Base-by-base conservation (phyloP, 768 basidiomycete genomes). In the Mycena indigotica region DNA sequence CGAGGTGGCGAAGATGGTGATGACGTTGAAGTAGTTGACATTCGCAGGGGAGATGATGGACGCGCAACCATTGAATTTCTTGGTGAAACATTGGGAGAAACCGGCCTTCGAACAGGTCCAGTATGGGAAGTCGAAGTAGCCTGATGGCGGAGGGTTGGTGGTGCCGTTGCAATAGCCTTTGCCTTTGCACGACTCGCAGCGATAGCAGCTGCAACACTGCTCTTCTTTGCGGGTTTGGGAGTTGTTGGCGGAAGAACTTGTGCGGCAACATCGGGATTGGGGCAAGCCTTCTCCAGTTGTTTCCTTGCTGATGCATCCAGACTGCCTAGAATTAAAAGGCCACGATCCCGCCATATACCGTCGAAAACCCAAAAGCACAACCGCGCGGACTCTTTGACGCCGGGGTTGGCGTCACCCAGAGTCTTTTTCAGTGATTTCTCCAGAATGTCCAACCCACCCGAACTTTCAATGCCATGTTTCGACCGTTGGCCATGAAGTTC, bases 131-230 rank as follows among this genome's bases (percentile, higher is more conserved):
- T 76, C 49, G 91, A 89, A 8, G 89, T 93, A 4, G 91, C 89
- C 69, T 92, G 90, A 69, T 93, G 92, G 52, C 88, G 81, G 49
- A 91, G 77, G 50, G 83, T 82, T 3, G 92, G 92, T 19, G 92
- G 92, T 8, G 91, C 89, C 28, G 80, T 86, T 2, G 92, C 90
- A 58, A 91, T 91, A 21, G 84, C 87, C 66, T 87, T 93, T 16
- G 91, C 91, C 69, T 92, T 95, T 16, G 89, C 91, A 23, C 93
- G 83, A 68, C 90, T 95, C 21, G 94, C 93, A 38, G 94, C 94
- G 65, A 95, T 91, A 23, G 91, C 85, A 8, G 93, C 91, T 38
- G 91, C 88, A 54, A 95, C 78, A 56, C 91, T 92, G 44, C 84
- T 84, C 72, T 94, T 94, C 75, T 93, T 94, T 52, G 71, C 70